Evolutionary conservation across 2,329 filamentous ascomycete genomes (phyloP), one percentile per base, ranked within the genome.

Genomic region (Venturia effusa): DNA sequence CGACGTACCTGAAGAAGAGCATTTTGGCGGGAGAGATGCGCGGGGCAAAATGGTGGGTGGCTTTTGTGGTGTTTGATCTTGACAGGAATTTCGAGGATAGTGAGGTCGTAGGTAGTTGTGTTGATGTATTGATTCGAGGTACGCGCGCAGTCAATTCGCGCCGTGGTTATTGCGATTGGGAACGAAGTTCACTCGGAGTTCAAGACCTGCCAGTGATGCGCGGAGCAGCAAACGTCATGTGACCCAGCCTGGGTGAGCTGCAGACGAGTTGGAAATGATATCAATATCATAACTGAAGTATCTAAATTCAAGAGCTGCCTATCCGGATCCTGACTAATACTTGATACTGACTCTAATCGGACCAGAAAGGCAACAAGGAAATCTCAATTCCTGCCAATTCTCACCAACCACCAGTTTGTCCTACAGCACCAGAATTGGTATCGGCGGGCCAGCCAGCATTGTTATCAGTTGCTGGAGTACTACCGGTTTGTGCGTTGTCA

Each of bases 1-100:
- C 5, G 27, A 11, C 19, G 62, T 61, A 64, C 62, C 62, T 64
- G 45, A 64, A 64, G 57, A 64, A 64, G 27, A 64, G 62, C 62
- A 64, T 64, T 34, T 59, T 63, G 60, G 60, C 19, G 22, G 7
- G 27, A n/a, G 51, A 15, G 30, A 39, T 8, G 51, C 51, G 51
- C 51, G 51, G 27, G 51, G 51, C n/a, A 19, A 57, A 30, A 17
- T 32, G 19, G 51, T 32, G 30, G 51, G n/a, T 57, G 3, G 51
- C n/a, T n/a, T 32, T 57, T 57, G 27, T 32, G 15, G 24, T 8
- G 24, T 37, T 57, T n/a, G 3, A 27, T 32, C 30, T 34, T 30
- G 15, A 13, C 48, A 15, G 48, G n/a, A 7, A 4, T 1, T 1
- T 8, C 27, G 22, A 48, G 22, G 45, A 51, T 1, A 11, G n/a